Conservation (phyloP, 148 eudicot genomes). For the Chenopodium suecicum region DNA sequence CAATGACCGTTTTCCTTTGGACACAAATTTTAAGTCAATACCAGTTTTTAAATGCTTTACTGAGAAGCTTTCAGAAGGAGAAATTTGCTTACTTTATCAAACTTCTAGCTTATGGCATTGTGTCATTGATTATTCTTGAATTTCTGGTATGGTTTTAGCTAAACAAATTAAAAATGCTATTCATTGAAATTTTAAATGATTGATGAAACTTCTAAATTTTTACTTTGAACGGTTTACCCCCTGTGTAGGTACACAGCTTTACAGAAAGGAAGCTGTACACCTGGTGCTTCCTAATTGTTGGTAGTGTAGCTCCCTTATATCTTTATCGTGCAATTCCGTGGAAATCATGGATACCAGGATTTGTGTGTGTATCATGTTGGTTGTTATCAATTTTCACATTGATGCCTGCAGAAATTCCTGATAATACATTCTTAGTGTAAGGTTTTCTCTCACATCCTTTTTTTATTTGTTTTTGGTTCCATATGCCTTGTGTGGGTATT, state of each 20-base stretch:
- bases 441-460: slow-evolving; percentile 27
- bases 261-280: slow-evolving; percentile 87
- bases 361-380: slow-evolving; percentile 75
- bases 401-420: slow-evolving; percentile 99
- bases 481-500: background rate
- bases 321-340: slow-evolving; percentile 51
- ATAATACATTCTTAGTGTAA: slow-evolving; percentile 88
- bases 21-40: slow-evolving; percentile 69
- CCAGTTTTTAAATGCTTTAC: slow-evolving; percentile 60
- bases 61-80: slow-evolving; percentile 50
- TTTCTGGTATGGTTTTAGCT: slow-evolving; percentile 49
- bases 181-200: background rate
- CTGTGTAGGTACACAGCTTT: slow-evolving; percentile 83
- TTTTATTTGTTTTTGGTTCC: background rate
- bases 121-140: slow-evolving; percentile 77
- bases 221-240: slow-evolving; percentile 1
- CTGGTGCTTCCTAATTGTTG: slow-evolving; percentile 72
- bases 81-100: slow-evolving; percentile 42
- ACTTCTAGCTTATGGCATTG: slow-evolving; percentile 46
- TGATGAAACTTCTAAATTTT: slow-evolving; percentile 2
- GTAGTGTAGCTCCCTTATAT: slow-evolving; percentile 56
- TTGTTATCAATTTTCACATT: slow-evolving; percentile 79
- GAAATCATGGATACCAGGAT: slow-evolving; percentile 60
- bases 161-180: background rate
- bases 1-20: slow-evolving; percentile 95